Conservation (phyloP, 176 grass and related monocot genomes). For the Carex littledalei region DNA sequence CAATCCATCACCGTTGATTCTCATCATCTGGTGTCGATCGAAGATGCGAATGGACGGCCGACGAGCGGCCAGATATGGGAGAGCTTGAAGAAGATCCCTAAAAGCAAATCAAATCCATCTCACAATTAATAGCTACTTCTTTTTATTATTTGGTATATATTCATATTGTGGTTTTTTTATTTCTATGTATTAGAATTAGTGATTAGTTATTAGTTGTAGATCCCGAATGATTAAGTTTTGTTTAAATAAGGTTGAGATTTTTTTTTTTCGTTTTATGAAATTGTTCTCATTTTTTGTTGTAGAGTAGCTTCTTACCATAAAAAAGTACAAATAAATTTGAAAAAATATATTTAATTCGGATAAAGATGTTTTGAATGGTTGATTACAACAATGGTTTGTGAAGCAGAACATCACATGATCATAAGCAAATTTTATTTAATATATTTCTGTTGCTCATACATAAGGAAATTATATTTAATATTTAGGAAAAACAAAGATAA, state of each 20-base stretch:
- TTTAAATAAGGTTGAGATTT: background rate
- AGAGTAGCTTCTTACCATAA: background rate
- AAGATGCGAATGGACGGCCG: background rate
- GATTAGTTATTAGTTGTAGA: slow-evolving; percentile 4
- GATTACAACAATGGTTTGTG: background rate
- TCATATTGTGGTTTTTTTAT: background rate
- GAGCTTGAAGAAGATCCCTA: slow-evolving; percentile 11
- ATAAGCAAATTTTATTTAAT: too few relatives aligned
- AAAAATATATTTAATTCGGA: too few relatives aligned
- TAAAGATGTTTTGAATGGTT: background rate
- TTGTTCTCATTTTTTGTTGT: background rate
- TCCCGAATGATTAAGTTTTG: background rate
- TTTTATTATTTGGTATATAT: background rate
- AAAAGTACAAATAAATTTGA: background rate
- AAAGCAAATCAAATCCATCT: slow-evolving; percentile 14
- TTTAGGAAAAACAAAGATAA: background rate
- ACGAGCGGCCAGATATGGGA: background rate
- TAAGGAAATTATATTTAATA: background rate
- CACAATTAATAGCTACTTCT: slow-evolving; percentile 19
- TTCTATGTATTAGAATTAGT: background rate
- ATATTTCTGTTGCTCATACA: too few relatives aligned
- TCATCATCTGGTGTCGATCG: background rate
- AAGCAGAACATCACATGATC: background rate
- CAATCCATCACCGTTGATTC: background rate
- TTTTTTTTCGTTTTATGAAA: background rate